These are phyloP conservation scores for Trametes cinnabarina DNA, from an alignment of 768 basidiomycete genomes.

Conservation along the genomic window DNA sequence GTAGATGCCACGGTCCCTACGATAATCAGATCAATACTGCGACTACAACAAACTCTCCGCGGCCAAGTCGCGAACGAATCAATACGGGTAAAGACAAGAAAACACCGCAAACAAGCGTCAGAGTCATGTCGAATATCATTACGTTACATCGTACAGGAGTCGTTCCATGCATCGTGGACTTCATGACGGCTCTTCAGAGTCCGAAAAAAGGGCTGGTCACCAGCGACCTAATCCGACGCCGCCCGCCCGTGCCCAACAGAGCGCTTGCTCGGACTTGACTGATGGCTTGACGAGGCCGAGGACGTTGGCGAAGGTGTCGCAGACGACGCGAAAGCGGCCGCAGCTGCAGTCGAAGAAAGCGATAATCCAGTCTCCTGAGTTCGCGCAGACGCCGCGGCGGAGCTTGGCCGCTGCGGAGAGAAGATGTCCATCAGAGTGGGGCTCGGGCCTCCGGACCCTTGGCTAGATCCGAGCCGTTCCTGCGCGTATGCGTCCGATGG, in stretches of 20 bases:
- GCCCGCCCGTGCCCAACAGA: slow-evolving; percentile 5
- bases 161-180: not conserved
- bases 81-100: too few species aligned
- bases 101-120: too few species aligned
- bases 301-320: slow-evolving; percentile 14
- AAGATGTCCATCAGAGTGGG: not conserved
- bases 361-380: slow-evolving; percentile 13
- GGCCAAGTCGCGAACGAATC: too few species aligned
- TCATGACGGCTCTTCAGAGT: not conserved
- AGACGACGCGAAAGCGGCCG: slow-evolving; percentile 14
- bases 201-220: not conserved
- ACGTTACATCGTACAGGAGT: too few species aligned
- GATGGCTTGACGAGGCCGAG: not conserved
- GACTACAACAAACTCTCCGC: too few species aligned
- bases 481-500: not conserved
- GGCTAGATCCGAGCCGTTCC: not conserved
- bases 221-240: slow-evolving; percentile 1
- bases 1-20: too few species aligned
- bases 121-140: too few species aligned
- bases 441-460: not conserved
- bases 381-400: slow-evolving; percentile 9
- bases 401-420: slow-evolving; percentile 8
- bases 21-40: too few species aligned
- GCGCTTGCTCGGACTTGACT: slow-evolving; percentile 16
- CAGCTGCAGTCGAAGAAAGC: slow-evolving; percentile 14